These are phyloP conservation scores for Leccinum uliginosum DNA, from an alignment of 768 basidiomycete species.

Conservation along the genomic window DNA sequence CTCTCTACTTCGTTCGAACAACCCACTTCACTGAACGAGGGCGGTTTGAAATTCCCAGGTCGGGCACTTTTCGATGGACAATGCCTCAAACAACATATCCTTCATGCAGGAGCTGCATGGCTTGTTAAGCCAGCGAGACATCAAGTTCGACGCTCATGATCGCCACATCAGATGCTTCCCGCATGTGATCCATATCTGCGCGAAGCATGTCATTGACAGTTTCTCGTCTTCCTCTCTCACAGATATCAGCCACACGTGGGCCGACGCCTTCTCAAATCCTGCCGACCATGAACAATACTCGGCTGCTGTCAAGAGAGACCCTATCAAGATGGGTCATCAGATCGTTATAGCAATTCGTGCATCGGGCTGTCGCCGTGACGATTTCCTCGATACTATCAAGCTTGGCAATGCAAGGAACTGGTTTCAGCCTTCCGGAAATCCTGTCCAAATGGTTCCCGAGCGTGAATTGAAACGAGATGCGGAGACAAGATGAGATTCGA, in stretches of 20 bases:
- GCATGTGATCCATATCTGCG: not conserved
- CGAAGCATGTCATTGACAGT: not conserved
- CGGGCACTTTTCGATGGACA: not conserved
- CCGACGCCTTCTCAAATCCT: not conserved
- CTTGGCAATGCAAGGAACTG: not conserved
- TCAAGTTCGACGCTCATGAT: not conserved
- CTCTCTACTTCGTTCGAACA: not conserved
- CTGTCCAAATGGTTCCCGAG: not conserved
- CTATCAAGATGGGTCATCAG: not conserved
- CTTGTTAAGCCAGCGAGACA: not conserved
- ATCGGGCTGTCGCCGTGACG: not conserved
- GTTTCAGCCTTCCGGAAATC: not conserved
- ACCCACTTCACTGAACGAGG: too few species aligned
- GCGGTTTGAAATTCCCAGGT: not conserved
- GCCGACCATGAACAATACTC: not conserved
- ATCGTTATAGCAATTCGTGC: not conserved
- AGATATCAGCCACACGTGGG: not conserved
- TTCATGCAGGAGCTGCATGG: not conserved
- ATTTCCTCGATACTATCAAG: not conserved
- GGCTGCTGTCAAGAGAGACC: not conserved
- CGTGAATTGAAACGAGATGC: not conserved
- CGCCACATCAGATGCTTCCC: not conserved
- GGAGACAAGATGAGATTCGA: not conserved
- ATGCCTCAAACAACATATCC: not conserved
- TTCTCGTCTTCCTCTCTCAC: not conserved